Conservation (phyloP, 352 stramenopile species). For the Phytophthora constricta region DNA sequence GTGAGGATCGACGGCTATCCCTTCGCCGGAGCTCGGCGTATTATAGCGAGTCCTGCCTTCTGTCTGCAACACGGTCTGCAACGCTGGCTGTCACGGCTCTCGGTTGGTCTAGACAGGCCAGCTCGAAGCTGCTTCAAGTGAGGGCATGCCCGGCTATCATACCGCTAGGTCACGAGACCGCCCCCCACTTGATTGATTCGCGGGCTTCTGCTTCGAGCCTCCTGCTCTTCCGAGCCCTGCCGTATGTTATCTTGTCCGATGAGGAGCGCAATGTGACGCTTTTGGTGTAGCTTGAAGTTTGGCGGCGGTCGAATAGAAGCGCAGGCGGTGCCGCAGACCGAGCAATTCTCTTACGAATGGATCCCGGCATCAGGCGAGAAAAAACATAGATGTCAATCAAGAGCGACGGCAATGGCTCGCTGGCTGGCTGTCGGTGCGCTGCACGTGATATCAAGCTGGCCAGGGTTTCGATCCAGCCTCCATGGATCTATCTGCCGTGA, state of each 20-base stretch:
- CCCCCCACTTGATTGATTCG: constrained; percentile 23
- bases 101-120: not conserved
- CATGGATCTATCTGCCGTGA: no score
- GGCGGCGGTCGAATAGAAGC: constrained; percentile 10
- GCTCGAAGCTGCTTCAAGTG: constrained; percentile 5
- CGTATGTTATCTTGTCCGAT: no score
- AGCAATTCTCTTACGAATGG: not conserved
- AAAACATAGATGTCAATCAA: constrained; percentile 1
- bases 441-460: no score
- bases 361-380: not conserved
- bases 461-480: no score
- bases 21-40: no score
- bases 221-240: not conserved
- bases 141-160: no score
- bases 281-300: constrained; percentile 17
- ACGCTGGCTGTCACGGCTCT: not conserved
- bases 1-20: constrained; percentile 5
- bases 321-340: not conserved
- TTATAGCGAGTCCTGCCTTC: not conserved
- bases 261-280: constrained; percentile 1
- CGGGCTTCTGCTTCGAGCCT: constrained; percentile 1
- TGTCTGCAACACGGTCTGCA: not conserved
- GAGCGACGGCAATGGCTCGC: no score
- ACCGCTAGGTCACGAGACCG: constrained; percentile 5
- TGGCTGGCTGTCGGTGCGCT: no score